phyloP scores from a whole-genome alignment of 2,329 filamentous ascomycete species.

The Fusarium vanettenii region DNA sequence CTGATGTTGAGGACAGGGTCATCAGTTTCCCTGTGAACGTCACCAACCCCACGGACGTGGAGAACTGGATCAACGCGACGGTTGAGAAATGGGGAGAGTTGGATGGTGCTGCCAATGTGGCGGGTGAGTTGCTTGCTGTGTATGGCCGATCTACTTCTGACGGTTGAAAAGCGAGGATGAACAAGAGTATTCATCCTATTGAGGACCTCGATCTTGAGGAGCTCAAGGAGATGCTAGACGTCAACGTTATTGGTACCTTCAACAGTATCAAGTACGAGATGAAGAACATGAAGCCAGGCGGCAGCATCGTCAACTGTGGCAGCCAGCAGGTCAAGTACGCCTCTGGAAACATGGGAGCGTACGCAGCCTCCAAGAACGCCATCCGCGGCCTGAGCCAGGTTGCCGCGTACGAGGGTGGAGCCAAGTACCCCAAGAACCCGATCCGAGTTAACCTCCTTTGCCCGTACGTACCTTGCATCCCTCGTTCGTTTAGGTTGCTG shows the following conservation, averaged over 20 bases:
- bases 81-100: conserved; percentile 48
- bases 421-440: conserved; percentile 41
- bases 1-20: conserved; percentile 35
- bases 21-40: conserved; percentile 46
- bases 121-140: conserved; percentile 40
- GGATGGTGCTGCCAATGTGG: conserved; percentile 52
- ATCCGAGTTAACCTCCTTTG: conserved; percentile 39
- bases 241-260: conserved; percentile 43
- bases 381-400: conserved; percentile 42
- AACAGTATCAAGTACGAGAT: conserved; percentile 44
- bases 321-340: conserved; percentile 57
- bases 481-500: fast-evolving
- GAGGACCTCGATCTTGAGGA: conserved; percentile 40
- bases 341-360: conserved; percentile 47
- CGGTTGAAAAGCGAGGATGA: conserved; percentile 35
- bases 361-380: conserved; percentile 49
- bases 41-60: conserved; percentile 46
- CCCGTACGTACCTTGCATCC: conserved; percentile 21
- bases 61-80: conserved; percentile 49
- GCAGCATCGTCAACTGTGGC: conserved; percentile 61
- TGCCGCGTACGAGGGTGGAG: conserved; percentile 44
- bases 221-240: conserved; percentile 36
- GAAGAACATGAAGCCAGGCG: conserved; percentile 52
- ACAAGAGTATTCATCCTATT: conserved; percentile 40
- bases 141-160: background rate